Evolutionary conservation across 2,329 filamentous ascomycete genomes (phyloP), one percentile per base, ranked within the genome.

Genomic region (Claviceps maximensis): DNA sequence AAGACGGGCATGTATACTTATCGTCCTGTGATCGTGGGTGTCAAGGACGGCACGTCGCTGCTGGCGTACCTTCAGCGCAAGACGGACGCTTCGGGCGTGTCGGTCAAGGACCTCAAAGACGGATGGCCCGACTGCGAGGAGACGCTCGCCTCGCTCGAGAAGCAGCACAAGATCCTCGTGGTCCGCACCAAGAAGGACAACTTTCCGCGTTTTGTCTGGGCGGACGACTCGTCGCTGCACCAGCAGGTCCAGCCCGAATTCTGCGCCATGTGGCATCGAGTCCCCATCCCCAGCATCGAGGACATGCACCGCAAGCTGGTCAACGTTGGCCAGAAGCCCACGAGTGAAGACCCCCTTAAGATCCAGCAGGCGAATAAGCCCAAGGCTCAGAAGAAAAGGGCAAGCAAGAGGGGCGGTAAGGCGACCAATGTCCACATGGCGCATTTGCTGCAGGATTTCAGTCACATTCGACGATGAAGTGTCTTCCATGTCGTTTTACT

Each of bases 121-220:
- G 93, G 93, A 57, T 98, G 93, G 93, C 83, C 85, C 25, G 84
- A 85, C 61, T 94, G 89, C 63, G 83, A 90, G 56, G 79, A 84
- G 21, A 79, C 86, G 10, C 86, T 98, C 65, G 79, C 86, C 57
- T 75, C 80, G 59, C 77, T 98, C 50, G 91, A 96, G 72, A 71
- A 70, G 42, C 80, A 87, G 65, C 84, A 90, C 63, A 84, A 85
- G 67, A 76, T 97, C 47, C 76, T 97, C 38, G 88, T 96, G 6
- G 86, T 88, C 23, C 82, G 90, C 56, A 90, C 90, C 53, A 94
- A 93, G 71, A 97, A 97, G 73, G 91, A 97, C 66, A 85, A 87
- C 63, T 80, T 87, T 60, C 84, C 91, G 1, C 83, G 84, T 61
- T 87, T 86, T 72, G 83, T 98, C 51, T 97, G 90, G 89, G 78